These are phyloP conservation scores for Cercospora janseana DNA, from an alignment of 2,329 filamentous ascomycete genomes.

Conservation along the genomic window DNA sequence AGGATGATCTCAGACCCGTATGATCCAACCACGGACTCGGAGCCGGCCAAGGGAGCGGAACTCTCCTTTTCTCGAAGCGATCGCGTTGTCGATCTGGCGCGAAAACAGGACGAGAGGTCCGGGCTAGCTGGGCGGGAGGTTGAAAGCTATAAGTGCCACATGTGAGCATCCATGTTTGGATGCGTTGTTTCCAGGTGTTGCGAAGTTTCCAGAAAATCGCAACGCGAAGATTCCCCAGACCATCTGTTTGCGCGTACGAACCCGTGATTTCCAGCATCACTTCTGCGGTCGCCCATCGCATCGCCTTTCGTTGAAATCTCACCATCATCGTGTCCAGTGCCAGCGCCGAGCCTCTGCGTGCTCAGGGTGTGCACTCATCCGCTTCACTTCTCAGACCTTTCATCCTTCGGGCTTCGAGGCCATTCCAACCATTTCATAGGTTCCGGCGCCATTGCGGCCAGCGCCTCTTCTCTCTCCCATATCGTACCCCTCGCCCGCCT, in stretches of 20 bases:
- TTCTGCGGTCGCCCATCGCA: too few relatives aligned
- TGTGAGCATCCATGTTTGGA: too few relatives aligned
- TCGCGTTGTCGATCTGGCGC: constrained; percentile 36
- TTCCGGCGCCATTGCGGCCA: constrained; percentile 47
- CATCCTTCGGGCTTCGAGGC: constrained; percentile 29
- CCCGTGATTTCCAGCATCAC: too few relatives aligned
- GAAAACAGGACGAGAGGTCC: constrained; percentile 31
- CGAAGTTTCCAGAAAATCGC: too few relatives aligned
- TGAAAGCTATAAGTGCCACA: constrained; percentile 38
- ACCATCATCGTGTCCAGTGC: too few relatives aligned
- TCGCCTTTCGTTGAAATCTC: too few relatives aligned
- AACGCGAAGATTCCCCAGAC: too few relatives aligned
- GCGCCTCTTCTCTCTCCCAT: constrained; percentile 43
- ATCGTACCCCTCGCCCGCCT: constrained; percentile 41
- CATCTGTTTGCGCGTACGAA: too few relatives aligned
- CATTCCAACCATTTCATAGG: constrained; percentile 52
- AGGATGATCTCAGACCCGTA: constrained; percentile 9
- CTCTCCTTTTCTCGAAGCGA: constrained; percentile 36
- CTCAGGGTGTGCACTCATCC: too few relatives aligned
- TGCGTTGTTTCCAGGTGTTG: too few relatives aligned
- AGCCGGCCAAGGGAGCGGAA: constrained; percentile 13
- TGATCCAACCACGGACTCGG: background rate
- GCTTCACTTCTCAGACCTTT: too few relatives aligned
- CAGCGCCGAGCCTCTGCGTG: too few relatives aligned
- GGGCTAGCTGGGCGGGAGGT: constrained; percentile 38